phyloP scores from a whole-genome alignment of 2,329 filamentous ascomycete species.

The Neonectria faginata region DNA sequence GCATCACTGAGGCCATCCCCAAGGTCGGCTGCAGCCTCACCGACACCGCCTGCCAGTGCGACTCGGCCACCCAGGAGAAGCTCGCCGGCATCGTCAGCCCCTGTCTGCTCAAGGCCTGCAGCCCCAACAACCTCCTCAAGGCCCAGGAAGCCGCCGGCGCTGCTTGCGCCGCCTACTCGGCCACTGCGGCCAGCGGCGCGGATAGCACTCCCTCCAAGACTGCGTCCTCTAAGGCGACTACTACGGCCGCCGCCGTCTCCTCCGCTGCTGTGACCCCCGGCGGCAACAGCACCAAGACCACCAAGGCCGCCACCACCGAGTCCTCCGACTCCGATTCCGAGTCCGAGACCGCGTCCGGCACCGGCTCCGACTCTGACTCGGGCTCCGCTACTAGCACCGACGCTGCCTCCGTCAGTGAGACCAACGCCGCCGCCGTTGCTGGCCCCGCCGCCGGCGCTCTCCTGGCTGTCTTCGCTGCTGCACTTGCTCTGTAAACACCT shows the following conservation, averaged over 20 bases:
- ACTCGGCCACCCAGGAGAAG: slow-evolving; percentile 47
- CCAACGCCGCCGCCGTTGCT: slow-evolving; percentile 39
- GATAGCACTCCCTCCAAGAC: slow-evolving; percentile 9
- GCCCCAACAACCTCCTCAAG: slow-evolving; percentile 44
- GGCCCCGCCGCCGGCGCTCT: slow-evolving; percentile 47
- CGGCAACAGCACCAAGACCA: not conserved
- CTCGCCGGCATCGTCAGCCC: slow-evolving; percentile 46
- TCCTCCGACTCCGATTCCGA: not conserved
- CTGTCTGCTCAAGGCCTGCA: slow-evolving; percentile 53
- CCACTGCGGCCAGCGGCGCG: slow-evolving; percentile 30
- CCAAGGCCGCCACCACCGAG: slow-evolving; percentile 17
- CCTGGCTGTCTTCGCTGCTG: slow-evolving; percentile 48
- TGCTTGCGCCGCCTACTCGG: slow-evolving; percentile 45
- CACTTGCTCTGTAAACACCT: slow-evolving; percentile 48
- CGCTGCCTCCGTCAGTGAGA: slow-evolving; percentile 26
- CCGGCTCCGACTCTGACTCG: slow-evolving; percentile 1
- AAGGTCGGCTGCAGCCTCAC: slow-evolving; percentile 51
- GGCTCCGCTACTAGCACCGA: not conserved
- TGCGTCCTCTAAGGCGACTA: slow-evolving; percentile 18
- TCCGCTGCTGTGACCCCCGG: slow-evolving; percentile 5
- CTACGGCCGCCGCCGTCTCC: slow-evolving; percentile 7
- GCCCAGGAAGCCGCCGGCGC: slow-evolving; percentile 49
- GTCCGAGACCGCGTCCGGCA: slow-evolving; percentile 13
- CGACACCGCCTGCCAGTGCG: slow-evolving; percentile 56
- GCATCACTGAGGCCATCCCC: slow-evolving; percentile 52